These are phyloP conservation scores for Pestalotiopsis sp. DNA, from an alignment of 2,329 filamentous ascomycete species.

Conservation along the genomic window DNA sequence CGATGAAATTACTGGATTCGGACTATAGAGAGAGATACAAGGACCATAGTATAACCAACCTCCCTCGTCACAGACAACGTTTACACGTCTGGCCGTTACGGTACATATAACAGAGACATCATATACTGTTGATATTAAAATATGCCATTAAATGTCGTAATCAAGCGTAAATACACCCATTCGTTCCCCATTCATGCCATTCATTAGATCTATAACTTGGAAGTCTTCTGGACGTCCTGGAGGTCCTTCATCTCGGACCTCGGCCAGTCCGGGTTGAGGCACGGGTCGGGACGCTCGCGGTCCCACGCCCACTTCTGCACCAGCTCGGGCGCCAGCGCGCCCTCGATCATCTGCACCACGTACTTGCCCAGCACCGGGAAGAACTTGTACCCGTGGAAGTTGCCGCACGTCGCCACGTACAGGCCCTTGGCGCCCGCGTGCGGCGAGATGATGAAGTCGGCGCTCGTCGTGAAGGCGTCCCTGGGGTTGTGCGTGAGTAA, in stretches of 20 bases:
- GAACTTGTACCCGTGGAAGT: constrained; percentile 70
- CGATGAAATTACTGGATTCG: neutral
- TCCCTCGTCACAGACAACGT: neutral
- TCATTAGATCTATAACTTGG: neutral
- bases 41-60: neutral
- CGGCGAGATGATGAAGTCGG: constrained; percentile 63
- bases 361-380: constrained; percentile 65
- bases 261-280: constrained; percentile 56
- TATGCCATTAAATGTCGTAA: neutral
- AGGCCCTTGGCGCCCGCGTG: constrained; percentile 52
- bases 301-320: constrained; percentile 58
- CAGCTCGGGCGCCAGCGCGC: constrained; percentile 41
- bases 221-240: neutral
- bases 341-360: constrained; percentile 55
- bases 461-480: constrained; percentile 64
- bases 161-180: neutral
- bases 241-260: constrained; percentile 58
- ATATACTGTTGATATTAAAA: neutral
- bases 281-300: constrained; percentile 54
- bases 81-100: neutral
- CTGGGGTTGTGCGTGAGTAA: constrained; percentile 34
- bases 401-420: constrained; percentile 64
- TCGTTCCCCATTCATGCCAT: neutral
- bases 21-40: neutral
- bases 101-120: neutral